Conservation (phyloP, 495 filamentous ascomycete genomes). For the Hamigera avellanea region DNA sequence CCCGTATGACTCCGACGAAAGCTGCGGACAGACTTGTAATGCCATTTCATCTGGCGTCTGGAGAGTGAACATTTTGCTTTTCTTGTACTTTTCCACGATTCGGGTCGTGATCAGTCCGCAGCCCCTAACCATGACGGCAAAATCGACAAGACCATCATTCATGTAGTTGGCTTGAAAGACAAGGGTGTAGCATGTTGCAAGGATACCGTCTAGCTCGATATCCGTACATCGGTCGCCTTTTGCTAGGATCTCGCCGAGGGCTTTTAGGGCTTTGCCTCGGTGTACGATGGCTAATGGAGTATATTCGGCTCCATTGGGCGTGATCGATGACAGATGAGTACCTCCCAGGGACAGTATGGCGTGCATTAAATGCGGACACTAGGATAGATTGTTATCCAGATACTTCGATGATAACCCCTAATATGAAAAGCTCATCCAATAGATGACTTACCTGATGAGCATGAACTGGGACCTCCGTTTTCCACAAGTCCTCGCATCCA, state of each 20-base stretch:
- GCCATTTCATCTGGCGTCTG: conserved; percentile 21
- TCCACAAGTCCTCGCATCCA: conserved; percentile 45
- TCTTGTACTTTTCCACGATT: conserved; percentile 23
- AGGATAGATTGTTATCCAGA: not conserved
- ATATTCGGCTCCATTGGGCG: conserved; percentile 12
- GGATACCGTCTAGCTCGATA: conserved; percentile 31
- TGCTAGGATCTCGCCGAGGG: conserved; percentile 35
- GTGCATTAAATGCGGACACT: conserved; percentile 37
- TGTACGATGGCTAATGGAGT: conserved; percentile 35
- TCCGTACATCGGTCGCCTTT: conserved; percentile 15
- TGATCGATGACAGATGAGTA: conserved; percentile 34
- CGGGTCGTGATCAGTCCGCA: conserved; percentile 40
- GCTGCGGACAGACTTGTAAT: conserved; percentile 13
- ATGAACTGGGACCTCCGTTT: conserved; percentile 44
- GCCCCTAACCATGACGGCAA: conserved; percentile 50
- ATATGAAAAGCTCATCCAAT: not conserved
- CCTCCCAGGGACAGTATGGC: conserved; percentile 46
- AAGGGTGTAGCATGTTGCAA: conserved; percentile 49
- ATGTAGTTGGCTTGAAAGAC: conserved; percentile 49
- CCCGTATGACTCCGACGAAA: conserved; percentile 19
- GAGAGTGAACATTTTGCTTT: conserved; percentile 35
- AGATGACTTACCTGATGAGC: conserved; percentile 35
- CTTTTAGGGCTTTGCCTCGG: conserved; percentile 43
- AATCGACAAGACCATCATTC: conserved; percentile 48
- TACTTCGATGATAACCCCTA: not conserved